These are phyloP conservation scores for Penicillium griseofulvum DNA, from an alignment of 2,329 filamentous ascomycete species.

Conservation along the genomic window DNA sequence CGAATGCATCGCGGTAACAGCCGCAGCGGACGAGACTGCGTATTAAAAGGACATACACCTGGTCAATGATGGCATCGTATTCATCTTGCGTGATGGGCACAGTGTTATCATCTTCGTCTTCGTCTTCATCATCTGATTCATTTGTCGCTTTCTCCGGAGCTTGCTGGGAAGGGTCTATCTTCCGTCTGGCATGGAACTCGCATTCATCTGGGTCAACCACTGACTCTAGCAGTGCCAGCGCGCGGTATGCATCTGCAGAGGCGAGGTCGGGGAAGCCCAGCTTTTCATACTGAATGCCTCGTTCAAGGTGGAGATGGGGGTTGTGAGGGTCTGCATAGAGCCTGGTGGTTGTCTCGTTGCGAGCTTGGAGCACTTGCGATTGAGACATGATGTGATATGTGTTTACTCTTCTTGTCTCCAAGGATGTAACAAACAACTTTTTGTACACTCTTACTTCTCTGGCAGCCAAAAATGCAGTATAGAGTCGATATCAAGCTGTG, in stretches of 20 bases:
- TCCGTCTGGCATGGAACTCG: constrained; percentile 71
- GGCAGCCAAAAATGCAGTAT: neutral
- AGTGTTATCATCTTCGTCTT: constrained; percentile 43
- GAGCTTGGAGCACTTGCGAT: constrained; percentile 37
- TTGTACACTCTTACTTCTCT: neutral
- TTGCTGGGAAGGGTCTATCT: constrained; percentile 24
- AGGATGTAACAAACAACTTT: constrained; percentile 2
- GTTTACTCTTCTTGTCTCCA: neutral
- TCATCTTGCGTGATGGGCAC: constrained; percentile 32
- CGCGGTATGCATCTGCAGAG: constrained; percentile 83
- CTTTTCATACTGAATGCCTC: constrained; percentile 68
- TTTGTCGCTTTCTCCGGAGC: constrained; percentile 7
- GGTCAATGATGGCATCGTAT: constrained; percentile 36
- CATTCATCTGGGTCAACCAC: constrained; percentile 69
- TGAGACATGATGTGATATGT: constrained; percentile 16
- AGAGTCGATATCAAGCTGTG: neutral
- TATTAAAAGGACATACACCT: constrained; percentile 39
- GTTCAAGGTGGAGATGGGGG: constrained; percentile 43
- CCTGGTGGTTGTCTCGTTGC: constrained; percentile 54
- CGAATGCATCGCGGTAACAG: constrained; percentile 43
- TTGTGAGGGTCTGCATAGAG: constrained; percentile 44
- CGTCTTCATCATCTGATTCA: constrained; percentile 35
- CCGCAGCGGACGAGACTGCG: constrained; percentile 37
- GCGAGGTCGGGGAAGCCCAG: constrained; percentile 88
- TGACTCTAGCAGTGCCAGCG: constrained; percentile 82